Evolutionary conservation across 1,284 basidiomycete species (phyloP).

Genomic region (Cryptococcus sp.): DNA sequence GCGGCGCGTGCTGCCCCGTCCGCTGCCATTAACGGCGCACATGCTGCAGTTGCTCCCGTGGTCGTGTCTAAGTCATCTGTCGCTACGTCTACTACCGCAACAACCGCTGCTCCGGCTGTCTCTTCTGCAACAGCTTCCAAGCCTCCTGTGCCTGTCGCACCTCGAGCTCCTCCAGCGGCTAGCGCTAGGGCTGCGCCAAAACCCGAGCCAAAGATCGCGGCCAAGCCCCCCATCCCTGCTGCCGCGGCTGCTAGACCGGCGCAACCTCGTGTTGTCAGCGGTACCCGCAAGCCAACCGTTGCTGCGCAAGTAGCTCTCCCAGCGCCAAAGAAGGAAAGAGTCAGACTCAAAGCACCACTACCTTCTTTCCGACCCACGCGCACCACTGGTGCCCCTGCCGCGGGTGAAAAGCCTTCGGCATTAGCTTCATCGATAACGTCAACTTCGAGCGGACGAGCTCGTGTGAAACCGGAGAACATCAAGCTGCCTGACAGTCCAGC

Average conservation of each 20-base stretch:
- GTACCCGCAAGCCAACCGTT: constrained; percentile 8
- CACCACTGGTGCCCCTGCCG: constrained; percentile 4
- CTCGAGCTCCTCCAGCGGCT: background rate
- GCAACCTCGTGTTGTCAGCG: constrained; percentile 7
- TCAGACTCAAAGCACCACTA: constrained; percentile 42
- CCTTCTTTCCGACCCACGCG: constrained; percentile 41
- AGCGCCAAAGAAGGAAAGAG: constrained; percentile 36
- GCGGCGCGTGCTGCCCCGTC: constrained; percentile 7
- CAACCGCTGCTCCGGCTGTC: background rate
- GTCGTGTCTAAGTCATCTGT: constrained; percentile 12
- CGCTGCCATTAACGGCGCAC: too few relatives aligned
- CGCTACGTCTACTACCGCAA: constrained; percentile 10
- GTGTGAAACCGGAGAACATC: constrained; percentile 31
- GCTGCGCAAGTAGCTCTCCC: constrained; percentile 26
- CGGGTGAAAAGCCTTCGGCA: background rate
- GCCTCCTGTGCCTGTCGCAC: background rate
- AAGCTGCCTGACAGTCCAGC: constrained; percentile 28
- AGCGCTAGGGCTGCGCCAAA: background rate
- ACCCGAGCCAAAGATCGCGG: constrained; percentile 5
- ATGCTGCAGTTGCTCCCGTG: constrained; percentile 4
- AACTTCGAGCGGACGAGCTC: constrained; percentile 9
- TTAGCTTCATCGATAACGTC: constrained; percentile 17
- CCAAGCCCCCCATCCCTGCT: constrained; percentile 12
- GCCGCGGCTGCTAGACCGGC: constrained; percentile 7
- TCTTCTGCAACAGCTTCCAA: constrained; percentile 5